phyloP scores from a whole-genome alignment of 805 yeast species.

The Zygotorulaspora sp. region DNA sequence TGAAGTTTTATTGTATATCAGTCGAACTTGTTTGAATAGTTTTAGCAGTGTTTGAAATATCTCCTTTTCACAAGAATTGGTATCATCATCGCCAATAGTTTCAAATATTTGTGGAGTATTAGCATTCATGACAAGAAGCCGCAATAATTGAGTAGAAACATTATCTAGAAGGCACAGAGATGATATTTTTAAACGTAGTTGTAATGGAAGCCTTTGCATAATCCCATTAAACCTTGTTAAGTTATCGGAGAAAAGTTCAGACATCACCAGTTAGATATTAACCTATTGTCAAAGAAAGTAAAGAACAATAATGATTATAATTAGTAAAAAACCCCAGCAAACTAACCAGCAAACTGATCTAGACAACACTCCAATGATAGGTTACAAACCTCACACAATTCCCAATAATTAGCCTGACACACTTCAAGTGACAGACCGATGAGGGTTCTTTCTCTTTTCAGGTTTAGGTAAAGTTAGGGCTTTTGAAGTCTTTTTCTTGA shows the following conservation, averaged over 20 bases:
- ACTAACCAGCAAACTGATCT: too few relatives aligned
- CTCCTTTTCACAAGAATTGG: slow-evolving; percentile 50
- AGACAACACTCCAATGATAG: too few relatives aligned
- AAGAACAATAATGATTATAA: neutral
- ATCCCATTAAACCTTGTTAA: slow-evolving; percentile 24
- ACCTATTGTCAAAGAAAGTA: neutral
- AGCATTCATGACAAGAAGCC: slow-evolving; percentile 68
- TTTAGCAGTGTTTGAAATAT: slow-evolving; percentile 63
- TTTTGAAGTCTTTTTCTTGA: neutral
- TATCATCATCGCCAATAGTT: slow-evolving; percentile 52
- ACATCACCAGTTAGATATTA: slow-evolving; percentile 5
- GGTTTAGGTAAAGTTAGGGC: neutral
- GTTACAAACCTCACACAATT: too few relatives aligned
- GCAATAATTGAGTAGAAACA: slow-evolving; percentile 71
- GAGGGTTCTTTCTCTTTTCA: neutral
- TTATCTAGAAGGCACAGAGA: slow-evolving; percentile 77
- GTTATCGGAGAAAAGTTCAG: slow-evolving; percentile 20
- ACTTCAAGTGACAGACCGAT: neutral
- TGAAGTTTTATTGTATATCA: slow-evolving; percentile 60
- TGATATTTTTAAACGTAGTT: slow-evolving; percentile 60
- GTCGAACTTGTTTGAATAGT: slow-evolving; percentile 71
- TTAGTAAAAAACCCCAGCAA: too few relatives aligned
- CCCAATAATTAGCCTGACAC: neutral
- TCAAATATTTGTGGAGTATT: slow-evolving; percentile 51
- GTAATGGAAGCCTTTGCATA: slow-evolving; percentile 33